A percentile compares a stretch with the other conserved stretches of the same genome.
These are phyloP conservation scores for Claviceps paspali DNA, from an alignment of 2,329 filamentous ascomycete genomes.

Conservation along the genomic window DNA sequence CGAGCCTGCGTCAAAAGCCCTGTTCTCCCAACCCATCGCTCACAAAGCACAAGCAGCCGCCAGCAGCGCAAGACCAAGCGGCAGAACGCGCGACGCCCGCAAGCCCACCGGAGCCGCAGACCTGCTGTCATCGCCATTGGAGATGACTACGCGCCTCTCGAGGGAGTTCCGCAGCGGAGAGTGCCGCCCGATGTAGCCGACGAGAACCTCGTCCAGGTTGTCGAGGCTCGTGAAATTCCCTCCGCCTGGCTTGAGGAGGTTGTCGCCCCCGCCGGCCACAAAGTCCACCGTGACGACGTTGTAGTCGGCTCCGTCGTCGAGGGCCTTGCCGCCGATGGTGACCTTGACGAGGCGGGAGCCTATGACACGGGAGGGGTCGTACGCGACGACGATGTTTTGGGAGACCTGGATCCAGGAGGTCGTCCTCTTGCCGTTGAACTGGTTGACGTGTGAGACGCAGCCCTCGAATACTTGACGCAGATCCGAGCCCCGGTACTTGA, in stretches of 20 bases:
- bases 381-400: conserved; percentile 37
- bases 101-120: background rate
- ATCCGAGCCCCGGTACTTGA: conserved; percentile 35
- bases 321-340: conserved; percentile 29
- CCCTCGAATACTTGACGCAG: conserved; percentile 45
- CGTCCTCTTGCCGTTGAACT: conserved; percentile 35
- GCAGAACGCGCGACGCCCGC: background rate
- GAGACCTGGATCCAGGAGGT: conserved; percentile 48
- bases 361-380: conserved; percentile 34
- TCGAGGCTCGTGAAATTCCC: conserved; percentile 33
- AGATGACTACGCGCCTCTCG: conserved; percentile 22
- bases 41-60: background rate
- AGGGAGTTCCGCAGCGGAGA: conserved; percentile 35
- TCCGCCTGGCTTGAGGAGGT: conserved; percentile 31
- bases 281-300: conserved; percentile 48
- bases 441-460: conserved; percentile 37
- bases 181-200: conserved; percentile 30
- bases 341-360: conserved; percentile 38
- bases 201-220: conserved; percentile 37
- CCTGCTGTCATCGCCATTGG: background rate
- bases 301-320: conserved; percentile 34
- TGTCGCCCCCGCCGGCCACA: conserved; percentile 46
- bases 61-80: background rate
- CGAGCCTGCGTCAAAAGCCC: no score
- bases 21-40: background rate